Evolutionary conservation across 2,329 filamentous ascomycete species (phyloP).

Genomic region (Fusarium sp.): DNA sequence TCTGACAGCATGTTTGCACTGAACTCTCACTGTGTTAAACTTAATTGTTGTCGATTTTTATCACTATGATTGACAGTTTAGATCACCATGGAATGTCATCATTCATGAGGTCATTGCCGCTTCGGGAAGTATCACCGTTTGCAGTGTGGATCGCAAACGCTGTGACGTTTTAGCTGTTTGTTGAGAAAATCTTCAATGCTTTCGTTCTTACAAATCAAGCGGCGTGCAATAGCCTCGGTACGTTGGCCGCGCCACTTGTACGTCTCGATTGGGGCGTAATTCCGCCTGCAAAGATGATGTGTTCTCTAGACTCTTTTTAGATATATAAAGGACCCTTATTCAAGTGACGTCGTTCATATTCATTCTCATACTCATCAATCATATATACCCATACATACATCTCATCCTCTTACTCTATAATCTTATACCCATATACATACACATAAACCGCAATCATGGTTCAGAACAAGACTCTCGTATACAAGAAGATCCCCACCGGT

Average conservation of each 20-base stretch:
- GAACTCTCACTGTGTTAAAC: background rate
- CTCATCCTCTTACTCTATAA: background rate
- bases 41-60: background rate
- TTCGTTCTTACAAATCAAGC: constrained; percentile 30
- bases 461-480: constrained; percentile 79
- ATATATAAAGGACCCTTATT: constrained; percentile 12
- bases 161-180: constrained; percentile 27
- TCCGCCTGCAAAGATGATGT: no score
- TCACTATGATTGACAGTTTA: background rate
- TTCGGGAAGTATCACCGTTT: constrained; percentile 33
- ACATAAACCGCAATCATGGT: constrained; percentile 47
- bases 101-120: constrained; percentile 27
- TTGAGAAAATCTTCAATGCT: constrained; percentile 15
- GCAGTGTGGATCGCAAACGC: constrained; percentile 21
- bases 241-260: constrained; percentile 14
- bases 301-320: background rate
- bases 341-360: constrained; percentile 20
- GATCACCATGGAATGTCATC: background rate
- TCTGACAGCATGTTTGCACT: background rate
- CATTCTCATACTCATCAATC: background rate
- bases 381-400: background rate
- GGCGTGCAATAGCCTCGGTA: constrained; percentile 15
- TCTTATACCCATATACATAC: background rate
- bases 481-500: constrained; percentile 74
- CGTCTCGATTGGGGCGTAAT: background rate